phyloP scores from a whole-genome alignment of 768 basidiomycete genomes.

The Dacryopinax spathularia region DNA sequence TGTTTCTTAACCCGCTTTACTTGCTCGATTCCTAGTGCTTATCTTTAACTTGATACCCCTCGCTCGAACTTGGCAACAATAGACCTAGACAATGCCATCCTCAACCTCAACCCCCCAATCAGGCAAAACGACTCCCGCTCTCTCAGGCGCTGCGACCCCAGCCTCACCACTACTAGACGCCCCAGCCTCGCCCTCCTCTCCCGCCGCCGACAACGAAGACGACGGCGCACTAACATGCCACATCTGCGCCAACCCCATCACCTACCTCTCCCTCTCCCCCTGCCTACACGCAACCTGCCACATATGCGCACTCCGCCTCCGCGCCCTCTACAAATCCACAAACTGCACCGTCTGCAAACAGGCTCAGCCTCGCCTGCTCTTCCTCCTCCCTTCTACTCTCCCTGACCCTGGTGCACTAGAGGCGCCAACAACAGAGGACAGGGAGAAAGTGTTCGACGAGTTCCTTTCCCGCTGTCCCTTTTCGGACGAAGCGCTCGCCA shows the following conservation, averaged over 20 bases:
- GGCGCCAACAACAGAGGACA: background rate
- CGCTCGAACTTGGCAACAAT: background rate
- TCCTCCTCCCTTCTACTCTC: slow-evolving; percentile 41
- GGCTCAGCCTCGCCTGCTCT: slow-evolving; percentile 58
- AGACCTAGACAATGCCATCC: background rate
- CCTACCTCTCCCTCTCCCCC: slow-evolving; percentile 72
- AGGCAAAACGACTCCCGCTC: background rate
- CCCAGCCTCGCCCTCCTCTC: background rate
- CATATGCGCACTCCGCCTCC: slow-evolving; percentile 72
- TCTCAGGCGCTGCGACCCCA: too few relatives aligned
- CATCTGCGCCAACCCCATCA: slow-evolving; percentile 91
- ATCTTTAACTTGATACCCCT: too few relatives aligned
- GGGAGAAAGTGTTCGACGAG: slow-evolving; percentile 43
- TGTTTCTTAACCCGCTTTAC: too few relatives aligned
- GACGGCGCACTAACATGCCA: slow-evolving; percentile 38
- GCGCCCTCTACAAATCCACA: slow-evolving; percentile 83
- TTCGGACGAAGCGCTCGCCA: slow-evolving; percentile 58
- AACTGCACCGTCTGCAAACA: slow-evolving; percentile 98
- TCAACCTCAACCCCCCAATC: background rate
- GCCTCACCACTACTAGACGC: too few relatives aligned
- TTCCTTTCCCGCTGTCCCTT: slow-evolving; percentile 40
- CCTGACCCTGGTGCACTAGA: background rate
- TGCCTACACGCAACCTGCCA: slow-evolving; percentile 95
- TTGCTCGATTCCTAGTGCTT: too few relatives aligned
- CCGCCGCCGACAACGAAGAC: background rate